These are phyloP conservation scores for Aspergillus sergii DNA, from an alignment of 2,329 filamentous ascomycete species.

Conservation along the genomic window DNA sequence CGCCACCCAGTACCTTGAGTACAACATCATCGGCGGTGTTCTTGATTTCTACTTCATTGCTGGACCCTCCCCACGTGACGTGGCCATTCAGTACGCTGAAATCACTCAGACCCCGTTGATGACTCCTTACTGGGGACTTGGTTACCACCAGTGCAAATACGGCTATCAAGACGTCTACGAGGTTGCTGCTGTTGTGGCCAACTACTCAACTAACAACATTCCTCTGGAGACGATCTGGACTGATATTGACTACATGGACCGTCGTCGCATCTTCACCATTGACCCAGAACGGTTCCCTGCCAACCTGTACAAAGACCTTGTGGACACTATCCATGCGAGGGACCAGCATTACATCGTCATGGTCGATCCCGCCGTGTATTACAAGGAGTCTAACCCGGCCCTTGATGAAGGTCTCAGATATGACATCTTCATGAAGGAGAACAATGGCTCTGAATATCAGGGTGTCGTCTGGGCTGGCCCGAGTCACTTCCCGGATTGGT, in stretches of 20 bases:
- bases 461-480: constrained; percentile 83
- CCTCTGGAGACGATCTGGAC: constrained; percentile 51
- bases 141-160: constrained; percentile 65
- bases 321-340: constrained; percentile 65
- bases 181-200: constrained; percentile 45
- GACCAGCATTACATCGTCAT: constrained; percentile 75
- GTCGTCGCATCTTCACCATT: constrained; percentile 41
- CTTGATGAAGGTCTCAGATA: not conserved
- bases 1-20: constrained; percentile 61
- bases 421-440: not conserved
- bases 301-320: constrained; percentile 62
- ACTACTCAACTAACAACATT: constrained; percentile 44
- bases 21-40: constrained; percentile 75
- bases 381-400: not conserved
- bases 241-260: constrained; percentile 48
- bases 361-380: constrained; percentile 63
- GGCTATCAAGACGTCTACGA: constrained; percentile 57
- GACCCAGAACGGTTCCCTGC: constrained; percentile 41
- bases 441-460: constrained; percentile 19
- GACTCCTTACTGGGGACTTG: constrained; percentile 66
- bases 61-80: constrained; percentile 60
- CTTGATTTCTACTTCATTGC: constrained; percentile 71
- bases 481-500: constrained; percentile 76
- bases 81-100: constrained; percentile 61
- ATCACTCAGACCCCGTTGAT: constrained; percentile 60